phyloP scores from a whole-genome alignment of 805 yeast species.

The Millerago galiae region DNA sequence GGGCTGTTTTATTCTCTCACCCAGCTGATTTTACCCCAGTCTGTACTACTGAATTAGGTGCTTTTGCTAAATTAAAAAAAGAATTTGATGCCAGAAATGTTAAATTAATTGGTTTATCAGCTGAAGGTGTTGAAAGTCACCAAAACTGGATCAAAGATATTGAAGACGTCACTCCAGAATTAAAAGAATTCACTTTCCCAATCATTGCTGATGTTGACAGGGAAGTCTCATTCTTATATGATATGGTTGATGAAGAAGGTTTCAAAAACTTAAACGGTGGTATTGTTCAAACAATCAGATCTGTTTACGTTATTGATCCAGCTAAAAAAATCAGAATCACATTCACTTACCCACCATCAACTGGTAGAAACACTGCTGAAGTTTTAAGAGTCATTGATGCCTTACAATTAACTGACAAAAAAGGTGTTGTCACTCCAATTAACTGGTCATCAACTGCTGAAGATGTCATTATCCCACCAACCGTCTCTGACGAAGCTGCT shows the following conservation, averaged over 20 bases:
- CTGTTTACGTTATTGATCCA: slow-evolving; percentile 90
- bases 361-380: slow-evolving; percentile 92
- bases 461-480: slow-evolving; percentile 89
- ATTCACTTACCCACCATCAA: slow-evolving; percentile 86
- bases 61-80: slow-evolving; percentile 82
- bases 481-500: slow-evolving; percentile 72
- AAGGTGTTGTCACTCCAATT: slow-evolving; percentile 84
- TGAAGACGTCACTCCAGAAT: slow-evolving; percentile 67
- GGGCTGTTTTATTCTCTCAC: slow-evolving; percentile 88
- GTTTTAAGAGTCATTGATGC: slow-evolving; percentile 88
- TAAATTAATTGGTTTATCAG: slow-evolving; percentile 85
- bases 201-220: slow-evolving; percentile 83
- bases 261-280: slow-evolving; percentile 69
- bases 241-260: slow-evolving; percentile 84
- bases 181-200: slow-evolving; percentile 77
- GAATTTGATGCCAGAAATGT: slow-evolving; percentile 82
- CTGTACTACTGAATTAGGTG: slow-evolving; percentile 94
- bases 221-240: slow-evolving; percentile 77
- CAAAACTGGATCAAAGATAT: slow-evolving; percentile 86
- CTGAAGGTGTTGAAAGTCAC: slow-evolving; percentile 77
- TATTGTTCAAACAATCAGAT: slow-evolving; percentile 81
- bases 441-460: slow-evolving; percentile 82
- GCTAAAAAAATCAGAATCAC: slow-evolving; percentile 80
- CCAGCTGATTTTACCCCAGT: slow-evolving; percentile 98
- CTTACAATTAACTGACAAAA: slow-evolving; percentile 75